Percentiles rank a stretch among this genome's conserved stretches.
phyloP scores from a whole-genome alignment of 2,329 filamentous ascomycete species.

The Cryphonectria japonica region DNA sequence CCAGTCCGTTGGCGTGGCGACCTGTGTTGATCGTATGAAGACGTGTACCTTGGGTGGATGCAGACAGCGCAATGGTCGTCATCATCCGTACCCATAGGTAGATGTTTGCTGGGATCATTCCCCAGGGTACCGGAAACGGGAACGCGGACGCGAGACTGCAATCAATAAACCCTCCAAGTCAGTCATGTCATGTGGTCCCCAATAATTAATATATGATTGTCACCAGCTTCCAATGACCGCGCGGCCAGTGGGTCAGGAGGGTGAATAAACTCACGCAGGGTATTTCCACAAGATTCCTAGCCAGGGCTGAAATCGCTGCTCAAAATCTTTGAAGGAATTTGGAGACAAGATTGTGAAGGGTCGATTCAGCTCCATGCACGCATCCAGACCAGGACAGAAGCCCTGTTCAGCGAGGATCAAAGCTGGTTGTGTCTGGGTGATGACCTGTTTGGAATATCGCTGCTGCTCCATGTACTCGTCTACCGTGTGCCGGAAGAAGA shows the following conservation, averaged over 20 bases:
- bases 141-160: constrained; percentile 15
- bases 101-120: not conserved
- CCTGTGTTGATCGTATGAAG: not conserved
- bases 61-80: not conserved
- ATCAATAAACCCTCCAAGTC: not conserved
- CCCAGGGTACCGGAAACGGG: constrained; percentile 14
- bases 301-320: constrained; percentile 14
- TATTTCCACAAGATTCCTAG: constrained; percentile 16
- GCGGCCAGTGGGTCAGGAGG: no score
- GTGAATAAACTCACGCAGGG: constrained; percentile 3
- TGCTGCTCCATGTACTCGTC: constrained; percentile 19
- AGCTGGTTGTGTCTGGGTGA: constrained; percentile 1
- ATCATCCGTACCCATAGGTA: constrained; percentile 16
- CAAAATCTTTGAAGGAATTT: constrained; percentile 22
- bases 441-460: constrained; percentile 2
- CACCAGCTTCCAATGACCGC: not conserved
- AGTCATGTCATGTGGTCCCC: not conserved
- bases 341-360: constrained; percentile 16
- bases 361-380: not conserved
- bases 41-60: not conserved
- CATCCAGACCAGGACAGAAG: constrained; percentile 9
- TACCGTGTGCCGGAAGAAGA: constrained; percentile 16
- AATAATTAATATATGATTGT: not conserved
- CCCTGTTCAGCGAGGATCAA: constrained; percentile 15
- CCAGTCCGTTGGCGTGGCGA: constrained; percentile 6